A percentile compares a stretch with the other conserved stretches of the same genome.
Evolutionary conservation across 2,329 filamentous ascomycete species (phyloP).

Genomic region (Xylaria digitata): DNA sequence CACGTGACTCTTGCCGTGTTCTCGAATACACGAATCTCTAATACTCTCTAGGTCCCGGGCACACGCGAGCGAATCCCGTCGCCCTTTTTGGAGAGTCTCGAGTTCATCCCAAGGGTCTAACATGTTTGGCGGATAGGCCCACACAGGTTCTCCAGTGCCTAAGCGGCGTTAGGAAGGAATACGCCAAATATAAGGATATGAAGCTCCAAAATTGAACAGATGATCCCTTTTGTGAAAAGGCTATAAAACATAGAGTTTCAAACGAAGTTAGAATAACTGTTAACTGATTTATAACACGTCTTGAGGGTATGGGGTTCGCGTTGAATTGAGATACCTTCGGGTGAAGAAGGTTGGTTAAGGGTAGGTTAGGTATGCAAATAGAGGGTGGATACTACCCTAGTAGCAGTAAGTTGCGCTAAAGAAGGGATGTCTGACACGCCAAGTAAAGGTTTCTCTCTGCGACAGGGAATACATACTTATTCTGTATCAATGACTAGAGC

Average conservation of each 20-base stretch:
- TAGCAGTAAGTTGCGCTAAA: constrained; percentile 21
- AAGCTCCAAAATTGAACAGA: too few relatives aligned
- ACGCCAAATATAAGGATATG: not conserved
- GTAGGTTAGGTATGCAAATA: not conserved
- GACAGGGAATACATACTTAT: too few relatives aligned
- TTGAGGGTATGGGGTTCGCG: not conserved
- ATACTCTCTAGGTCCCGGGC: constrained; percentile 57
- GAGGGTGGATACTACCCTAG: not conserved
- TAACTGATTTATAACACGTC: not conserved
- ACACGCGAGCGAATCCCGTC: constrained; percentile 48
- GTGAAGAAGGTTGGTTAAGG: not conserved
- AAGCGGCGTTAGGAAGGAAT: not conserved
- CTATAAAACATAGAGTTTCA: not conserved
- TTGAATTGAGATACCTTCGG: not conserved
- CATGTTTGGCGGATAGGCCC: constrained; percentile 39
- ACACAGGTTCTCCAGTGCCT: not conserved
- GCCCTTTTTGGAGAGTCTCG: constrained; percentile 48
- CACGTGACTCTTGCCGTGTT: constrained; percentile 58
- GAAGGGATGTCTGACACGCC: not conserved
- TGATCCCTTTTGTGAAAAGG: not conserved
- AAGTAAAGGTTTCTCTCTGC: not conserved
- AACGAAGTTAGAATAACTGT: not conserved
- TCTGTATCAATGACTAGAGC: not conserved
- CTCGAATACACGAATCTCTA: constrained; percentile 55
- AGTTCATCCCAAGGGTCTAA: constrained; percentile 51